Evolutionary conservation across 2,329 filamentous ascomycete species (phyloP).

Genomic region (Diaporthe ampelina): DNA sequence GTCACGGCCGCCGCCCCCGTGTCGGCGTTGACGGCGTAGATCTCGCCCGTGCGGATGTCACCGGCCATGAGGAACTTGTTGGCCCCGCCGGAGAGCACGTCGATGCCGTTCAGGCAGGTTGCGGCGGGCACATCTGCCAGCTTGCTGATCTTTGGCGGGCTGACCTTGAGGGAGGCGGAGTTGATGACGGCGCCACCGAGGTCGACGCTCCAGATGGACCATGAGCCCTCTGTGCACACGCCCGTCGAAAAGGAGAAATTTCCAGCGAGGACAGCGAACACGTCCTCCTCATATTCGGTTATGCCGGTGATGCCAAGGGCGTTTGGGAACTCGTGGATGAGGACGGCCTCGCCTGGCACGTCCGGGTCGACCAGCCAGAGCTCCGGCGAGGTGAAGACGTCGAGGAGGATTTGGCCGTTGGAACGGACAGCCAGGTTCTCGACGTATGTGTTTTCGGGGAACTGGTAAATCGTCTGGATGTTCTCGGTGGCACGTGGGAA

Average conservation of each 20-base stretch:
- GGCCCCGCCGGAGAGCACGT: constrained; percentile 40
- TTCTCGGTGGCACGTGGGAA: not conserved
- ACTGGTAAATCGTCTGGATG: constrained; percentile 37
- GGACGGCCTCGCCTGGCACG: constrained; percentile 42
- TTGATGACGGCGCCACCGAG: constrained; percentile 44
- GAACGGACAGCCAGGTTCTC: constrained; percentile 55
- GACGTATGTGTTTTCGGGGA: constrained; percentile 36
- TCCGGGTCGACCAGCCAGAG: constrained; percentile 52
- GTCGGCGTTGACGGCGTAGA: constrained; percentile 45
- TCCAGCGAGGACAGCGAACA: constrained; percentile 51
- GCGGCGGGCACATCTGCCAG: constrained; percentile 44
- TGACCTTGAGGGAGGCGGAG: constrained; percentile 31
- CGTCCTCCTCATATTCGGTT: constrained; percentile 50
- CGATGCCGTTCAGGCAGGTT: constrained; percentile 48
- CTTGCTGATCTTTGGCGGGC: constrained; percentile 43
- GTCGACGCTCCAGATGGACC: constrained; percentile 45
- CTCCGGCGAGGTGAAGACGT: constrained; percentile 49
- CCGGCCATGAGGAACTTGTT: constrained; percentile 43
- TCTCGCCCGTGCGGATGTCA: constrained; percentile 44
- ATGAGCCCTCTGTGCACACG: constrained; percentile 41
- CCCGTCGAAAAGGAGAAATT: constrained; percentile 44
- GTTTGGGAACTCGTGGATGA: constrained; percentile 49
- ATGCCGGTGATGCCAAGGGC: constrained; percentile 51
- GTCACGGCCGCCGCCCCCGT: constrained; percentile 44
- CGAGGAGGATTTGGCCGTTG: constrained; percentile 53